These are phyloP conservation scores for Epichloe brachyelytri DNA, from an alignment of 2,329 filamentous ascomycete genomes.

Conservation along the genomic window DNA sequence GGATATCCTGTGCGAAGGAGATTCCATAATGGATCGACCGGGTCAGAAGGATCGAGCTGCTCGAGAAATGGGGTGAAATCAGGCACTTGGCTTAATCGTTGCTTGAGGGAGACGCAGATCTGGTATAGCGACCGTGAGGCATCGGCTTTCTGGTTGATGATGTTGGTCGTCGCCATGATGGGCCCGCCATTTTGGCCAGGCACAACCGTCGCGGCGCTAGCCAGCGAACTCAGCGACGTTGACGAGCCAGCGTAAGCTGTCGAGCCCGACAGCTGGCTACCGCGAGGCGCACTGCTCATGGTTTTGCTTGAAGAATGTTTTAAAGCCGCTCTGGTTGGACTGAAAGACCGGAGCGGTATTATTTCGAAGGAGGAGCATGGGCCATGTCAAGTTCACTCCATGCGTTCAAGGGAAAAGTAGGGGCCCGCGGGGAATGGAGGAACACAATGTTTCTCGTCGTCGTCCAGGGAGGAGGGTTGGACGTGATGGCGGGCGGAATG, in stretches of 20 bases:
- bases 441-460: not conserved
- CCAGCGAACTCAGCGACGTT: conserved; percentile 37
- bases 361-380: conserved; percentile 46
- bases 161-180: conserved; percentile 72
- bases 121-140: conserved; percentile 88
- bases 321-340: conserved; percentile 31
- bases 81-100: conserved; percentile 70
- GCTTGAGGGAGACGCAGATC: conserved; percentile 77
- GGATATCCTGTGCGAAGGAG: conserved; percentile 75
- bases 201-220: conserved; percentile 29
- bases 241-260: conserved; percentile 41
- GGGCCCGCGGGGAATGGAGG: conserved; percentile 3
- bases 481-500: conserved; percentile 1
- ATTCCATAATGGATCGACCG: conserved; percentile 84
- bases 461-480: not conserved
- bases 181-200: conserved; percentile 38
- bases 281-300: conserved; percentile 41
- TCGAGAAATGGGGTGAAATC: conserved; percentile 65
- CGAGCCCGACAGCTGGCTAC: conserved; percentile 50
- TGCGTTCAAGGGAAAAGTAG: conserved; percentile 16
- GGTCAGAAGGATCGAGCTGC: conserved; percentile 57
- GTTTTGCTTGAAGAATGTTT: conserved; percentile 27
- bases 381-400: conserved; percentile 39
- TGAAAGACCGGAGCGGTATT: conserved; percentile 44
- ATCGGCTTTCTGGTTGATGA: conserved; percentile 94